Percentiles rank a stretch among this genome's conserved stretches.
Conservation (phyloP, 2,329 filamentous ascomycete genomes). For the Chaetomium globosum region DNA sequence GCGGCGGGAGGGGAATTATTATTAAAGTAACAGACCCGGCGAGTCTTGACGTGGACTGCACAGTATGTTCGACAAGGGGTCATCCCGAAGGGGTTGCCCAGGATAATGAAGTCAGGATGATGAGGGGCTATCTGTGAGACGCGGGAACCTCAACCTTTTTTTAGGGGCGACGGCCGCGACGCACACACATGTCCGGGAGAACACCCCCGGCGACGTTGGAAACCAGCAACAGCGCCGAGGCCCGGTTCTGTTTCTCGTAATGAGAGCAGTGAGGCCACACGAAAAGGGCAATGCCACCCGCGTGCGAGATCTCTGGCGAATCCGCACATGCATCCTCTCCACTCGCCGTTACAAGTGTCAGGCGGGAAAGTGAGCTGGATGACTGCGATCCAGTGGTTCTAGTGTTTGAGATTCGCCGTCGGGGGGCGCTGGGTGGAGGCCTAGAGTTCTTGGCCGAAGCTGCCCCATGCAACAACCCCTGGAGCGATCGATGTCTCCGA, state of each 20-base stretch:
- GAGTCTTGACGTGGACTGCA: not conserved
- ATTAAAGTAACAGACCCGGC: slow-evolving; percentile 21
- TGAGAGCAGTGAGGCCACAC: slow-evolving; percentile 46
- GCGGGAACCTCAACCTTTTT: slow-evolving; percentile 30
- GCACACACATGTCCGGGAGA: slow-evolving; percentile 15
- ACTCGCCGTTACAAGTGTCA: slow-evolving; percentile 34
- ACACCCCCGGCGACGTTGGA: slow-evolving; percentile 19
- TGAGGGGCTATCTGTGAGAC: slow-evolving; percentile 34
- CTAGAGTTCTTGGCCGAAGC: slow-evolving; percentile 30
- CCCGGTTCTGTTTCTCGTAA: slow-evolving; percentile 32
- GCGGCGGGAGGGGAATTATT: not conserved
- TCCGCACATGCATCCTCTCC: slow-evolving; percentile 23
- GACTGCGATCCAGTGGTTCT: slow-evolving; percentile 33
- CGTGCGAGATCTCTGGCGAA: slow-evolving; percentile 47
- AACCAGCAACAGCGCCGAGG: slow-evolving; percentile 18
- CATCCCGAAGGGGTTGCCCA: slow-evolving; percentile 21
- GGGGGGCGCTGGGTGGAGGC: slow-evolving; percentile 36
- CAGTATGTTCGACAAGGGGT: slow-evolving; percentile 4
- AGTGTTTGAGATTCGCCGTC: slow-evolving; percentile 38
- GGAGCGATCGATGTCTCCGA: slow-evolving; percentile 16
- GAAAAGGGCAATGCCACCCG: slow-evolving; percentile 45
- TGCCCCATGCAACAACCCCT: slow-evolving; percentile 9
- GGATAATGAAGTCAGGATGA: slow-evolving; percentile 23
- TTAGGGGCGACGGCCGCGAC: slow-evolving; percentile 31
- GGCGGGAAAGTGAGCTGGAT: slow-evolving; percentile 22